phyloP scores from a whole-genome alignment of 2,329 filamentous ascomycete genomes.

The Diaporthe citri region DNA sequence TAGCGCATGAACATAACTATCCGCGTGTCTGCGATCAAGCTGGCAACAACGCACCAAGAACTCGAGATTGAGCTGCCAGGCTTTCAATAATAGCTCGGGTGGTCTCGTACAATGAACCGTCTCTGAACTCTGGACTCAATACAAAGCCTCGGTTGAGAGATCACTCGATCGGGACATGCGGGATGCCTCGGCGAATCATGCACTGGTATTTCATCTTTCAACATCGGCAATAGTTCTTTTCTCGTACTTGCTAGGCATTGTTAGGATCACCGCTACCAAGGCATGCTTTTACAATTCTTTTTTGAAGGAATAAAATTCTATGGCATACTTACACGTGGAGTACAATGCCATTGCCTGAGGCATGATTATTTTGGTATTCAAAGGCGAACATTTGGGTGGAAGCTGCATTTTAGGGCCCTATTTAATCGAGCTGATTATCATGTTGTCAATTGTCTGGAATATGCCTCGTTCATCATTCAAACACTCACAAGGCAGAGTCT shows the following conservation, averaged over 20 bases:
- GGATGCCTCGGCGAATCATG: too few relatives aligned
- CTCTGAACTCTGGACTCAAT: too few relatives aligned
- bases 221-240: neutral
- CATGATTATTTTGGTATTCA: neutral
- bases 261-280: neutral
- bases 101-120: neutral
- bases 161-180: neutral
- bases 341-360: neutral
- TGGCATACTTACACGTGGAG: neutral
- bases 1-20: neutral
- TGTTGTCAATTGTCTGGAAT: neutral
- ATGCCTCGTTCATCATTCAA: neutral
- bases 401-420: neutral
- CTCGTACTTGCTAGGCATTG: too few relatives aligned
- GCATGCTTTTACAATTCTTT: neutral
- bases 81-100: neutral
- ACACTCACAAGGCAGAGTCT: neutral
- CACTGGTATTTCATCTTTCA: neutral
- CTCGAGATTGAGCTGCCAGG: too few relatives aligned
- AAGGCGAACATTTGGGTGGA: too few relatives aligned
- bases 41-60: neutral
- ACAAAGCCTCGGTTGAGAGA: neutral
- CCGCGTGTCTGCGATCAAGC: neutral
- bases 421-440: neutral
- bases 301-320: too few relatives aligned